Evolutionary conservation across 208 protist species (phyloP), one percentile per base, ranked within the genome.

Genomic region (Trypanosoma cruzi): DNA sequence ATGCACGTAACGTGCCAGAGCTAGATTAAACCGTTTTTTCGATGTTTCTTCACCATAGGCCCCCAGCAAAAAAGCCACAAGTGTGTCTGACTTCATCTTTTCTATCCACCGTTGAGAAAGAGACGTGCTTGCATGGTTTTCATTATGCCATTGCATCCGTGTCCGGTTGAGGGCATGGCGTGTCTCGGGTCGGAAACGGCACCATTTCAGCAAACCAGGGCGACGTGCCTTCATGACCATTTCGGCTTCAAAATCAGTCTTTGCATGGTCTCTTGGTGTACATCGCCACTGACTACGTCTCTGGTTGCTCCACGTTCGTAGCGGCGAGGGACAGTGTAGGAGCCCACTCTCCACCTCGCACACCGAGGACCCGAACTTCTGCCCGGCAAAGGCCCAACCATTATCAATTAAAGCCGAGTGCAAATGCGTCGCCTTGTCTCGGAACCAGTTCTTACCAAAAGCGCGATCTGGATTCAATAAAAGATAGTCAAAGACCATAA

Each of bases 311-410:
- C 40, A 64, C 37, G 28, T n/a, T 11, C 6, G 34, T 6, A 64
- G 14, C 11, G 59, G 40, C 7, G 59, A 64, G 8, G 59, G 59
- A 29, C 59, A 64, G 20, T 18, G 22, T 14, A 64, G 22, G 0
- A 52, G 26, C 3, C 24, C 8, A 28, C 40, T 52, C 16, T 64
- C 40, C 31, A 64, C 59, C 20, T 34, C 32, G 29, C 59, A 64
- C 5, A 64, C 16, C 10, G 59, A 64, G 31, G 40, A 64, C 29
- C 48, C 40, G 31, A 34, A 64, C 34, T 49, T 46, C 29, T 49
- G 20, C 29, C 59, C 59, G n/a, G 40, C 59, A 64, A 64, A 64
- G 18, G n/a, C 59, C 59, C 59, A 64, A 20, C 59, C 59, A 64
- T 64, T 64, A 46, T 64, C 59, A 8, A 64, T 22, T 1, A 64